Base-by-base conservation (phyloP, 169 alveolate genomes). In the Amoebophrya sp. region DNA sequence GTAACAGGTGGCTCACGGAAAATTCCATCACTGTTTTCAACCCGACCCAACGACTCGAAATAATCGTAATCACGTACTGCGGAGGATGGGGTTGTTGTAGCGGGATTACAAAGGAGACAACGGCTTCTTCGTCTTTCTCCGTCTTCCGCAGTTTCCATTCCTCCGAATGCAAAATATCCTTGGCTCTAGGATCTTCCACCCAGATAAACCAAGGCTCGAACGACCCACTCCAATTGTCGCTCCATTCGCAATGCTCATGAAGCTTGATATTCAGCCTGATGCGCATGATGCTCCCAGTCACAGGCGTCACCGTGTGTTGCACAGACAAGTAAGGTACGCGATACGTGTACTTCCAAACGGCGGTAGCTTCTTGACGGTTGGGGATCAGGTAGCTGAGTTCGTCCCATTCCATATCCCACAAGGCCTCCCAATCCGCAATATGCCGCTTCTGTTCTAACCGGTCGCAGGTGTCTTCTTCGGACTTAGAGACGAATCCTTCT, bases 31-130 rank as follows among this genome's bases (percentile, higher is more conserved):
- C 33, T 39, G 89, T 78, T 90, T 92, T 41, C 39, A 94, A 93
- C 3, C 94, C 94, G 40, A 93, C 93, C 95, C 95, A 94, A 38
- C 95, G 89, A 90, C 92, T 94, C 34, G 94, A 90, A 36, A 94
- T 78, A 18, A 94, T 91, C 23, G 38, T 78, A 39, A 93, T 76
- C 41, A 89, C 92, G 78, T 92, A 93, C 92, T 94, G 95, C 39
- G 91, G 94, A 26, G 94, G 90, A 3, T 53, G 34, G 24, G 95
- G 94, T 77, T 94, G 93, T 40, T 93, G 91, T 2, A 94, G 90
- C 0, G 95, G 95, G 40, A 94, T 41, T 90, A 93, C 95, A 40
- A 94, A 93, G 38, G 93, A 89, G 24, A 94, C 53, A 53, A 90
- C 91, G 65, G 91, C 90, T 89, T 26, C 0, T 18, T 0, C 91